phyloP scores from a whole-genome alignment of 2,329 filamentous ascomycete genomes.

The Fusarium citri region DNA sequence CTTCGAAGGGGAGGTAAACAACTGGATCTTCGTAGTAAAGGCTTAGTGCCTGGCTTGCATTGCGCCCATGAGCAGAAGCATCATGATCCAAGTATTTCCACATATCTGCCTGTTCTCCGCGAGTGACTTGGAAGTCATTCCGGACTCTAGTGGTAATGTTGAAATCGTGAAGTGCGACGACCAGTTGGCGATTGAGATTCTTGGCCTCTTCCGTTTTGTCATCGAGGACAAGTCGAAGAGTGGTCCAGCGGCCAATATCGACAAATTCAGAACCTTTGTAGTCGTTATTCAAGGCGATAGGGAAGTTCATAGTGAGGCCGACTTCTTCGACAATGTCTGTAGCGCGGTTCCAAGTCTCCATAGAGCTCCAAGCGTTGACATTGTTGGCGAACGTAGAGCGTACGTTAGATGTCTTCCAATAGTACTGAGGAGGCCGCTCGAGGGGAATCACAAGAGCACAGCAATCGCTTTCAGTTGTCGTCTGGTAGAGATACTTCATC shows the following conservation, averaged over 20 bases:
- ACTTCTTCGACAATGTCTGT: conserved; percentile 58
- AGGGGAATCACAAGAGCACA: conserved; percentile 61
- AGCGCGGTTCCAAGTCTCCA: conserved; percentile 62
- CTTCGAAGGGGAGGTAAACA: conserved; percentile 70
- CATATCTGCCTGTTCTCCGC: conserved; percentile 39
- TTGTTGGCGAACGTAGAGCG: conserved; percentile 50
- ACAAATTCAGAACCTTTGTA: conserved; percentile 53
- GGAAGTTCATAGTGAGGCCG: conserved; percentile 48
- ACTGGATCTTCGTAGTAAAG: conserved; percentile 25
- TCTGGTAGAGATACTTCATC: conserved; percentile 58
- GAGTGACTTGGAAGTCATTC: conserved; percentile 56
- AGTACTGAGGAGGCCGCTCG: conserved; percentile 62
- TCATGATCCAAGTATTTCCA: conserved; percentile 51
- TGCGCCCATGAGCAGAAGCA: conserved; percentile 14
- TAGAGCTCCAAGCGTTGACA: conserved; percentile 53
- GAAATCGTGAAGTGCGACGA: conserved; percentile 72
- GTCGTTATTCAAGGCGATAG: conserved; percentile 55
- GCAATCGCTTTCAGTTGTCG: conserved; percentile 37
- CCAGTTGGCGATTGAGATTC: conserved; percentile 57
- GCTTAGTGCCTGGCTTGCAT: conserved; percentile 47
- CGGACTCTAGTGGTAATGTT: conserved; percentile 69
- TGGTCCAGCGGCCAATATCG: conserved; percentile 69
- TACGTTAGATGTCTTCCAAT: conserved; percentile 52
- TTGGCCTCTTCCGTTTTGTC: conserved; percentile 40
- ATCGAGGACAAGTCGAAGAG: conserved; percentile 61